A percentile compares a stretch with the other conserved stretches of the same genome.
Conservation (phyloP, 1,139 yeast genomes). For the Ogataea hybrid region DNA sequence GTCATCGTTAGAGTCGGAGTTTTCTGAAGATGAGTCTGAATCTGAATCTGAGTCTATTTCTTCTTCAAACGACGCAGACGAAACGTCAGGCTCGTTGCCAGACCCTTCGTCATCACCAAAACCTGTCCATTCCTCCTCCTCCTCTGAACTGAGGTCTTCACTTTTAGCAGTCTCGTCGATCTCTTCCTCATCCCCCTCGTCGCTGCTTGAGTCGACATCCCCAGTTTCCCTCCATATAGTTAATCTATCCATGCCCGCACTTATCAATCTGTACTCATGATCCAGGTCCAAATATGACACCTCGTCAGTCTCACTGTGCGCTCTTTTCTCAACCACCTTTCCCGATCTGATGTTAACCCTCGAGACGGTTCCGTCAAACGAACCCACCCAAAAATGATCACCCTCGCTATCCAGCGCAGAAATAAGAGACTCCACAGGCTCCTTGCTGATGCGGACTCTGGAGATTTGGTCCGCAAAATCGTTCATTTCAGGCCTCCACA, state of each 20-base stretch:
- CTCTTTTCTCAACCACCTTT: slow-evolving; percentile 61
- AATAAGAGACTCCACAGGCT: slow-evolving; percentile 73
- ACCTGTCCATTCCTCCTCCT: slow-evolving; percentile 23
- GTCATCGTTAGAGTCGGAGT: slow-evolving; percentile 13
- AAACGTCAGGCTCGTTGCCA: background rate
- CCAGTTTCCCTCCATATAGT: slow-evolving; percentile 62
- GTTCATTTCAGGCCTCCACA: slow-evolving; percentile 75
- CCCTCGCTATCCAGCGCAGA: slow-evolving; percentile 73
- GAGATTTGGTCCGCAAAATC: slow-evolving; percentile 73
- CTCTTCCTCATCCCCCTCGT: slow-evolving; percentile 26
- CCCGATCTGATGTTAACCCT: slow-evolving; percentile 67
- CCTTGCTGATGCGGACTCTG: slow-evolving; percentile 67
- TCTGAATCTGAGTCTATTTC: slow-evolving; percentile 14
- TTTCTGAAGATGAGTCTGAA: background rate
- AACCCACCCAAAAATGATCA: slow-evolving; percentile 76
- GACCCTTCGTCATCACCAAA: slow-evolving; percentile 19
- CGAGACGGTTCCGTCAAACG: slow-evolving; percentile 75
- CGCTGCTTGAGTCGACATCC: slow-evolving; percentile 25
- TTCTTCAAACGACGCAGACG: slow-evolving; percentile 16
- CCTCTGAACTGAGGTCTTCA: slow-evolving; percentile 10
- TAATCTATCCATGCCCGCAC: slow-evolving; percentile 79
- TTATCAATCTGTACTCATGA: slow-evolving; percentile 69
- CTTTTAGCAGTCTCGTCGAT: slow-evolving; percentile 26
- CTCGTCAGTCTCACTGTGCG: slow-evolving; percentile 59
- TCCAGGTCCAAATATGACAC: slow-evolving; percentile 78